A percentile compares a stretch with the other conserved stretches of the same genome.
phyloP scores from a whole-genome alignment of 305 asterid genomes.

The Fraxinus albicans region DNA sequence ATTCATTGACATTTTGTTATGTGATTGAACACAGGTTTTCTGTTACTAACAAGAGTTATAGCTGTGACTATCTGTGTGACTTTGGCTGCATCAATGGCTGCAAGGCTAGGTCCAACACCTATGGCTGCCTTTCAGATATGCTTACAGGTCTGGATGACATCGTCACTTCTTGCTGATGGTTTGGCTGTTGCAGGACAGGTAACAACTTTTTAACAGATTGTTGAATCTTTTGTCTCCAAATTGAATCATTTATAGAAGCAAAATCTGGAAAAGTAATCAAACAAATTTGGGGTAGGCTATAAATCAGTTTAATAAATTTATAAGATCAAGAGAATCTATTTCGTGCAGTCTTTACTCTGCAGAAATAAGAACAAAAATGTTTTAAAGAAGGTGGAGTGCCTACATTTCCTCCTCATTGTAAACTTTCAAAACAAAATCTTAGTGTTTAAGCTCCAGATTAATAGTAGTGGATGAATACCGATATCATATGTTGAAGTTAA shows the following conservation, averaged over 20 bases:
- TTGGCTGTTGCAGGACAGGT: constrained; percentile 99
- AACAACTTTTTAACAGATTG: not conserved
- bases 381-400: not conserved
- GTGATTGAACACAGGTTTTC: constrained; percentile 41
- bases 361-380: not conserved
- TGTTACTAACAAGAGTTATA: constrained; percentile 67
- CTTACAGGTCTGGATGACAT: constrained; percentile 87
- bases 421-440: not conserved
- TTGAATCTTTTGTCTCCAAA: not conserved
- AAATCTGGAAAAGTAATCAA: not conserved
- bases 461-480: not conserved
- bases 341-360: not conserved
- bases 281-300: not conserved
- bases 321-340: not conserved
- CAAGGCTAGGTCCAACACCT: constrained; percentile 72
- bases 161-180: constrained; percentile 95
- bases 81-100: constrained; percentile 81
- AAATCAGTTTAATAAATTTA: not conserved
- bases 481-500: not conserved
- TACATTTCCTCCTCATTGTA: not conserved
- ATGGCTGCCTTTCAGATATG: constrained; percentile 97
- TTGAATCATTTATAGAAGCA: not conserved
- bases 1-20: not conserved
- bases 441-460: not conserved
- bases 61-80: constrained; percentile 93